These are phyloP conservation scores for Starmerella sp. DNA, from an alignment of 805 yeast species.

Conservation along the genomic window DNA sequence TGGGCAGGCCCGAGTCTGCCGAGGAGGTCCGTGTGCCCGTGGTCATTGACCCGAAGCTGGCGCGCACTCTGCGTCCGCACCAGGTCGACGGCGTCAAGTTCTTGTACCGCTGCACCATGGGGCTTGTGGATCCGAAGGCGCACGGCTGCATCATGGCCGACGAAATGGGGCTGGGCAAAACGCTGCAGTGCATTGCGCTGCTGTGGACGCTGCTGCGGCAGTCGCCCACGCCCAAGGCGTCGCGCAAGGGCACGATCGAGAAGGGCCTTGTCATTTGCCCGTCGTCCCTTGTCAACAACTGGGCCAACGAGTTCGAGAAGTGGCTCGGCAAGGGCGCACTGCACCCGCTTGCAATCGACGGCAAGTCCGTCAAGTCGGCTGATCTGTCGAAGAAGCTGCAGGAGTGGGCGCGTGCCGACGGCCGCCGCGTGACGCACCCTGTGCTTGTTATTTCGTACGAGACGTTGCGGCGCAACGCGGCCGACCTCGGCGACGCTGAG, in stretches of 20 bases:
- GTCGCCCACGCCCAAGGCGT: conserved; percentile 52
- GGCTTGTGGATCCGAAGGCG: conserved; percentile 52
- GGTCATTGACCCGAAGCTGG: conserved; percentile 80
- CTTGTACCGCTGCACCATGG: conserved; percentile 81
- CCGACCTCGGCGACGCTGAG: conserved; percentile 58
- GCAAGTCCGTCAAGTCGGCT: conserved; percentile 57
- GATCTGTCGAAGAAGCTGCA: conserved; percentile 58
- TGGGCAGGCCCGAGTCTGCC: conserved; percentile 32
- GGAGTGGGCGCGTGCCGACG: conserved; percentile 80
- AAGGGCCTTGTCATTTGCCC: conserved; percentile 93
- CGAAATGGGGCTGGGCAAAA: conserved; percentile 92
- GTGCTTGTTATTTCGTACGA: conserved; percentile 91
- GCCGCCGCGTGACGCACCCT: conserved; percentile 82
- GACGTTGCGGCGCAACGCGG: conserved; percentile 77
- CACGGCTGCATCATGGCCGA: conserved; percentile 98
- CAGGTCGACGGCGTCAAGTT: conserved; percentile 93
- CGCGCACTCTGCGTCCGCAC: conserved; percentile 84
- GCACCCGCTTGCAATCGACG: conserved; percentile 85
- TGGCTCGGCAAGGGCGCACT: conserved; percentile 92
- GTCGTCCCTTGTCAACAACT: conserved; percentile 79
- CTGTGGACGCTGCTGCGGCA: conserved; percentile 89
- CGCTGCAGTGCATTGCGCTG: conserved; percentile 76
- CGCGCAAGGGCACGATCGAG: conserved; percentile 65
- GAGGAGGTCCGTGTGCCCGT: conserved; percentile 68
- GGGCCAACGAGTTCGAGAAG: conserved; percentile 93